Evolutionary conservation across 2,329 filamentous ascomycete genomes (phyloP).

Genomic region (Aspergillus sp.): DNA sequence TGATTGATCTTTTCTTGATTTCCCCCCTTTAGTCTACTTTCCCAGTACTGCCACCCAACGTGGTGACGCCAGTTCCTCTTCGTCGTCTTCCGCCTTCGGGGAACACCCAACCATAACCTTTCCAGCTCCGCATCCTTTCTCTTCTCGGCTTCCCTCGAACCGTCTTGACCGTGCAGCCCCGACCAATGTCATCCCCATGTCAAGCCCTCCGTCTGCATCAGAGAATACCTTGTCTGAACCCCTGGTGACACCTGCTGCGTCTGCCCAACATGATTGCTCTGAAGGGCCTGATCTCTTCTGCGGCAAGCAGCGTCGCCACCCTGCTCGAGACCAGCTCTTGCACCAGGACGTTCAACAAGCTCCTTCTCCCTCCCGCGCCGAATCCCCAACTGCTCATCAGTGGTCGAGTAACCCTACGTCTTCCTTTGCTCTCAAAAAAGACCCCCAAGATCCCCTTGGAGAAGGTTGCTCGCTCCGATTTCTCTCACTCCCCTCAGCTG

Average conservation of each 20-base stretch:
- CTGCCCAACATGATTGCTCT: slow-evolving; percentile 35
- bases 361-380: slow-evolving; percentile 27
- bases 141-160: slow-evolving; percentile 10
- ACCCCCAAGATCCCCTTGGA: slow-evolving; percentile 27
- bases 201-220: slow-evolving; percentile 41
- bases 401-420: slow-evolving; percentile 24
- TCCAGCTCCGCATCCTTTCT: slow-evolving; percentile 8
- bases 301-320: slow-evolving; percentile 32
- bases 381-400: slow-evolving; percentile 33
- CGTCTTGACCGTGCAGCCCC: slow-evolving; percentile 23
- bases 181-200: slow-evolving; percentile 51
- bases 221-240: slow-evolving; percentile 36
- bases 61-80: slow-evolving; percentile 22
- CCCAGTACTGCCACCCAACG: slow-evolving; percentile 8
- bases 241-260: slow-evolving; percentile 42
- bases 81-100: slow-evolving; percentile 5
- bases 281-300: slow-evolving; percentile 11
- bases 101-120: slow-evolving; percentile 15
- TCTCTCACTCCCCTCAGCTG: slow-evolving; percentile 45
- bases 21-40: slow-evolving; percentile 5
- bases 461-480: slow-evolving; percentile 19
- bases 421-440: slow-evolving; percentile 30
- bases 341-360: slow-evolving; percentile 24
- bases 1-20: slow-evolving; percentile 9
- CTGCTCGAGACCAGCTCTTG: slow-evolving; percentile 22